Evolutionary conservation across 768 basidiomycete species (phyloP), one percentile per base, ranked within the genome.

Genomic region (Phlegmacium glaucopus): DNA sequence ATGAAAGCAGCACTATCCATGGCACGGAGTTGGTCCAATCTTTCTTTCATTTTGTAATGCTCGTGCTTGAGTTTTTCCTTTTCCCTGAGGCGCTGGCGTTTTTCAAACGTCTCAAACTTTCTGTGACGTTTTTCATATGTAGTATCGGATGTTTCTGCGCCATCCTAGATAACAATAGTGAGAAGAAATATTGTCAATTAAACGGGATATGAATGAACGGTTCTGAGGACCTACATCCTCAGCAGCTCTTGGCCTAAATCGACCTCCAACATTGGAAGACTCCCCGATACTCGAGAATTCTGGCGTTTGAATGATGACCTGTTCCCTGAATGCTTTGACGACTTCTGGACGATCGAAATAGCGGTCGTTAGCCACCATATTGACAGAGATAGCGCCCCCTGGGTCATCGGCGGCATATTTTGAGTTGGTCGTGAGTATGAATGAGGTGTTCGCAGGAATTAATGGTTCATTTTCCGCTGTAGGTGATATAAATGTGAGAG

Each of bases 21-120:
- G 22, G 72, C 74, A 46, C 75, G 78, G 47, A 94, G 74, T 59
- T 93, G 87, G 43, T 94, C 90, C 50, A 94, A 87, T 29, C 92
- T 82, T 59, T 92, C 86, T 64, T 87, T 87, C 59, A 95, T 80
- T 61, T 92, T 91, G 70, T 93, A 92, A 56, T 92, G 90, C 60
- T 94, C 91, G 54, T 92, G 86, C 65, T 88, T 86, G 45, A 94
- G 78, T 61, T 92, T 92, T 67, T 95, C 92, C 66, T 91, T 91
- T 68, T 94, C 92, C 45, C 91, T 81, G 28, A 89, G 70, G 4
- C 91, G 85, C 60, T 85, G 82, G 7, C 90, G 80, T 62, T 90
- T 90, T 66, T 94, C 93, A 49, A 89, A 86, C 11, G 77, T 78
- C 63, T 94, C 91, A 64, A 89, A 93, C 61, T 89, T 91, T 43